Evolutionary conservation across 2,329 filamentous ascomycete species (phyloP).

Genomic region (Thermochaetoides dissita): DNA sequence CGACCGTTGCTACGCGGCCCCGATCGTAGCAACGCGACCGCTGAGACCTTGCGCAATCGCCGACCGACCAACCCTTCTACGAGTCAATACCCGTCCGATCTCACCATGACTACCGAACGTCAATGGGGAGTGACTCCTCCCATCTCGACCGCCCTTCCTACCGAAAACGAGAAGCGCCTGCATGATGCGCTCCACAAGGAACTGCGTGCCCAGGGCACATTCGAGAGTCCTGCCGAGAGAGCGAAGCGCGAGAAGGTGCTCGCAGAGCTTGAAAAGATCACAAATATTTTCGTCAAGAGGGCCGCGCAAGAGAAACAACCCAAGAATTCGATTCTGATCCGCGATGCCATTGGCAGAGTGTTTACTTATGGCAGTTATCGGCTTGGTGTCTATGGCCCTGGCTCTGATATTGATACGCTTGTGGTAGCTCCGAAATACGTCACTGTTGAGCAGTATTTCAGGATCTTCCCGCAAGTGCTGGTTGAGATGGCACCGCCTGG

Average conservation of each 20-base stretch:
- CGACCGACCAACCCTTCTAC: not conserved
- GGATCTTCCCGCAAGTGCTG: slow-evolving; percentile 69
- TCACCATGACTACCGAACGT: slow-evolving; percentile 17
- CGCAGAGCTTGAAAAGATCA: slow-evolving; percentile 61
- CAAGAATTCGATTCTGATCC: slow-evolving; percentile 61
- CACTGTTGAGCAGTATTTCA: slow-evolving; percentile 79
- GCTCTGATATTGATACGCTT: slow-evolving; percentile 95
- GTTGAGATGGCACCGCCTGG: slow-evolving; percentile 60
- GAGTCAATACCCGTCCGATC: not conserved
- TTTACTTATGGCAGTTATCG: slow-evolving; percentile 95
- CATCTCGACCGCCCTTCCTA: slow-evolving; percentile 66
- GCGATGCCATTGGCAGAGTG: slow-evolving; percentile 78
- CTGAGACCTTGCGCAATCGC: not conserved
- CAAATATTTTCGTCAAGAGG: slow-evolving; percentile 72
- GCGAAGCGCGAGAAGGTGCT: slow-evolving; percentile 65
- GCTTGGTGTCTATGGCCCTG: slow-evolving; percentile 83
- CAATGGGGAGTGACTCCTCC: slow-evolving; percentile 62
- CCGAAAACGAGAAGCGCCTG: slow-evolving; percentile 58
- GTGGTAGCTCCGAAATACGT: slow-evolving; percentile 86
- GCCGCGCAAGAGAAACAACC: slow-evolving; percentile 61
- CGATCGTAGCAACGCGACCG: not conserved
- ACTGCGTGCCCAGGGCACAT: slow-evolving; percentile 79
- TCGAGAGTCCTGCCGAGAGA: slow-evolving; percentile 71
- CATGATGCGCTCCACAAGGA: slow-evolving; percentile 73
- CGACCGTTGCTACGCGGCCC: not conserved